Base-by-base conservation (phyloP, 2,329 filamentous ascomycete species). In the Thelonectria olida region DNA sequence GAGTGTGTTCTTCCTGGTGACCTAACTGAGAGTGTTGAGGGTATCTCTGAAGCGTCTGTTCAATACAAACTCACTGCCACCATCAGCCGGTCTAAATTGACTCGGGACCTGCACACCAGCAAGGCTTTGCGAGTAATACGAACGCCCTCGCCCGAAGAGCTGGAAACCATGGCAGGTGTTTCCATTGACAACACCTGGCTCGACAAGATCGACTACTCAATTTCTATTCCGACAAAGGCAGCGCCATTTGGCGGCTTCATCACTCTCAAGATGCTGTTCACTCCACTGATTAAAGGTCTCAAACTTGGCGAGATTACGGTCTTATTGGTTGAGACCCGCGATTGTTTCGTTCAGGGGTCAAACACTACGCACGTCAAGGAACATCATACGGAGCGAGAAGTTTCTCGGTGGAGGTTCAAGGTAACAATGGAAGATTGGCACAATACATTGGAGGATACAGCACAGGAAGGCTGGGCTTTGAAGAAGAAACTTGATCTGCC, bases 171-270 rank as follows among this genome's bases (percentile, higher is more conserved):
- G 54, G 91, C 97, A 76, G 89, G 92, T 44, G 95, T 97, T 91
- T 92, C 91, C 61, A 93, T 98, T 65, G 93, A 97, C 76, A 97
- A 97, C 73, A 91, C 96, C 61, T 99, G 96, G 96, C 90, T 92
- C 2, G 94, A 97, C 80, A 99, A 99, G 81, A 86, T 98, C 68
- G 92, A 97, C 75, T 98, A 98, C 79, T 94, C 92, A 31, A 92
- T 99, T 60, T 89, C 92, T 49, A 91, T 97, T 13, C 95, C 95
- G 0, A 93, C 92, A 71, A 97, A 97, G 78, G 95, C 95, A 2
- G 90, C 97, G 51, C 90, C 97, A 7, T 96, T 97, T 70, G 96
- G 96, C 36, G 95, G 92, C 10, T 85, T 85, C n/a, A 88, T 97
- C 38, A 88, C 88, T 2, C 83, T 97, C 41, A 89, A 97, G 66